These are phyloP conservation scores for Phytophthora hybrid DNA, from an alignment of 352 stramenopile genomes.

Conservation along the genomic window DNA sequence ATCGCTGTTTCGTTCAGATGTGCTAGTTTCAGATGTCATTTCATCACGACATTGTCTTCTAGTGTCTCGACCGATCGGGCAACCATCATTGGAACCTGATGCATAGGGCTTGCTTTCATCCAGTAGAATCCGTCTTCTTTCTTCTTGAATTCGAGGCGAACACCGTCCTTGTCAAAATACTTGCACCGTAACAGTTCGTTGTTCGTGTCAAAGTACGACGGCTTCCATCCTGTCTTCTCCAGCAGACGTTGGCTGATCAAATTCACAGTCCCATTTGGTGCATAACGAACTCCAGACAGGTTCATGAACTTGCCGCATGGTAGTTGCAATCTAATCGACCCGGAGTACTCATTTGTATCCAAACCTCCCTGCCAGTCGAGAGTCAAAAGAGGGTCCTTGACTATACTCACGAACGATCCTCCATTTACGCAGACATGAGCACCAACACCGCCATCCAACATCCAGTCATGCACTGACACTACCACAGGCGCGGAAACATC, in stretches of 20 bases:
- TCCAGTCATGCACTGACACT: not conserved
- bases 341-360: not conserved
- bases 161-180: no score
- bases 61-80: not conserved
- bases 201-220: not conserved
- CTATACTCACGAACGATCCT: conserved; percentile 1
- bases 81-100: not conserved
- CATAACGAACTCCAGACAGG: not conserved
- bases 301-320: not conserved
- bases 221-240: not conserved
- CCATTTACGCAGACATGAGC: conserved; percentile 13
- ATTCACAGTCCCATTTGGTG: not conserved
- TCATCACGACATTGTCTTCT: not conserved
- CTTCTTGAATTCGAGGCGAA: no score
- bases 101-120: not conserved
- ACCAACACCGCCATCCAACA: conserved; percentile 12
- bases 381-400: conserved; percentile 4
- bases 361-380: not conserved
- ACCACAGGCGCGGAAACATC: not conserved
- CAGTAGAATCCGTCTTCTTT: not conserved
- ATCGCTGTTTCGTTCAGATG: not conserved
- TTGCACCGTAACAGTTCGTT: no score
- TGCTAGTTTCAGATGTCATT: conserved; percentile 4
- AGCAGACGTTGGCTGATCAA: conserved; percentile 1
- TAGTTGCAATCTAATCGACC: not conserved